These are phyloP conservation scores for Aureobasidium sp. DNA, from an alignment of 2,329 filamentous ascomycete species.

Conservation along the genomic window DNA sequence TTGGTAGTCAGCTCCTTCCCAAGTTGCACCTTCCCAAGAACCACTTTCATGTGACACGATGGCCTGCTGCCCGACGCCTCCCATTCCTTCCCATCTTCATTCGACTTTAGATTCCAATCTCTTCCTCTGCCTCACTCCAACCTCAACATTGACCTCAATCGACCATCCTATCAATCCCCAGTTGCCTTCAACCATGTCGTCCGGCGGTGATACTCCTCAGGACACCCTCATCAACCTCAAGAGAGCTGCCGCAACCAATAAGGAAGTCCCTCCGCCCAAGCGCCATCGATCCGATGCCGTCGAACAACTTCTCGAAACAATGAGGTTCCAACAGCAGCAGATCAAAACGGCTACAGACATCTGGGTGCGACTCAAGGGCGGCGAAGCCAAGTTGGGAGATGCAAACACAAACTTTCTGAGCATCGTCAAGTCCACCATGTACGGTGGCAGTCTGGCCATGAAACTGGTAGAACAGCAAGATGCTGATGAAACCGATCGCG, in stretches of 20 bases:
- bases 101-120: background rate
- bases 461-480: background rate
- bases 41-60: background rate
- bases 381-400: background rate
- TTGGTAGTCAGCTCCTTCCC: background rate
- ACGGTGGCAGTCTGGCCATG: background rate
- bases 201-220: background rate
- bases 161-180: background rate
- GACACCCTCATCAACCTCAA: background rate
- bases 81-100: background rate
- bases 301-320: background rate
- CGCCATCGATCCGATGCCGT: background rate
- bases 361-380: conserved; percentile 4
- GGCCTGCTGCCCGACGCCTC: background rate
- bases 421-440: background rate
- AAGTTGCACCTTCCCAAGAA: background rate
- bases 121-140: background rate
- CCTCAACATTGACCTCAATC: background rate
- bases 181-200: background rate
- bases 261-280: background rate
- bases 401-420: background rate
- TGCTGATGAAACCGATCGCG: background rate
- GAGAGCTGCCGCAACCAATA: background rate
- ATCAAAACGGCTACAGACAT: background rate
- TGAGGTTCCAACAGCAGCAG: background rate